These are phyloP conservation scores for Scheffersomyces titani DNA, from an alignment of 1,139 yeast species.

Conservation along the genomic window DNA sequence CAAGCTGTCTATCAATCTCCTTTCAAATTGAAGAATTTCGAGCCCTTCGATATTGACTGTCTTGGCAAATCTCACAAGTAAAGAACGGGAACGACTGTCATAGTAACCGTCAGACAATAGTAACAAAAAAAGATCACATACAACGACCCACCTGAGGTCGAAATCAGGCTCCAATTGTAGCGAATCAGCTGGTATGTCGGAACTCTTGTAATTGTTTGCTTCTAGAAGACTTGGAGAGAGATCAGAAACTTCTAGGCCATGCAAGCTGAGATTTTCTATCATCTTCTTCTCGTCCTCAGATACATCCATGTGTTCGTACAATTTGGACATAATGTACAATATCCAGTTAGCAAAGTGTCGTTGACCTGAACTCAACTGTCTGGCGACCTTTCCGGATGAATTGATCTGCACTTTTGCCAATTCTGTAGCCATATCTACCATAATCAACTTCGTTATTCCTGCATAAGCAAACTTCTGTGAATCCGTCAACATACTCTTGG, in stretches of 20 bases:
- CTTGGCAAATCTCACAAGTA: slow-evolving; percentile 66
- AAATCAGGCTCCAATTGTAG: slow-evolving; percentile 39
- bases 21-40: slow-evolving; percentile 86
- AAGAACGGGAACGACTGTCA: slow-evolving; percentile 83
- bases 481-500: slow-evolving; percentile 79
- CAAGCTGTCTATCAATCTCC: slow-evolving; percentile 84
- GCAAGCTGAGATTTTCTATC: slow-evolving; percentile 85
- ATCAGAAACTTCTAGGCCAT: slow-evolving; percentile 78
- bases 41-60: slow-evolving; percentile 56
- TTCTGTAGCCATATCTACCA: slow-evolving; percentile 80
- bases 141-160: slow-evolving; percentile 88
- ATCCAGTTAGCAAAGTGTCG: slow-evolving; percentile 88
- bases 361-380: slow-evolving; percentile 67
- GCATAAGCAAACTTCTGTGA: slow-evolving; percentile 90
- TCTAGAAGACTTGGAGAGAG: slow-evolving; percentile 59
- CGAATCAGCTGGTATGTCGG: slow-evolving; percentile 22
- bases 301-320: slow-evolving; percentile 82
- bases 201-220: slow-evolving; percentile 20
- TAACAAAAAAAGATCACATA: slow-evolving; percentile 85
- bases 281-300: slow-evolving; percentile 73
- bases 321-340: slow-evolving; percentile 63
- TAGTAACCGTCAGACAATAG: slow-evolving; percentile 82
- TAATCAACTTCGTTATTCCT: slow-evolving; percentile 75
- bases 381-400: slow-evolving; percentile 53
- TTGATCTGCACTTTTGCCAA: slow-evolving; percentile 62